Evolutionary conservation across 2,329 filamentous ascomycete species (phyloP), one percentile per base, ranked within the genome.

Genomic region (Colletotrichum sp.): DNA sequence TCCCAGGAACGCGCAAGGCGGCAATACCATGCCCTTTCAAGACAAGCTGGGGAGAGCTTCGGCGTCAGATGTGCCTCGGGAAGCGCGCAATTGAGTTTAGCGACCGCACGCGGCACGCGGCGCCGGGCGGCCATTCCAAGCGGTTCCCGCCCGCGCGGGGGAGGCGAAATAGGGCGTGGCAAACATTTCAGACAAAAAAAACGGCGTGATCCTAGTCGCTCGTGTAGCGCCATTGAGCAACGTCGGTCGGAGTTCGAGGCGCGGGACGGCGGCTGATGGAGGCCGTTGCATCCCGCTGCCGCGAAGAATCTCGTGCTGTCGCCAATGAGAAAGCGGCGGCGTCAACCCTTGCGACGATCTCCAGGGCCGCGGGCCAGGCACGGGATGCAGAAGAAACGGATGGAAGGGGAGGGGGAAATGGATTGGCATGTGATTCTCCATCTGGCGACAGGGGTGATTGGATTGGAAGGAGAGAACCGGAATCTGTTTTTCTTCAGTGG

Each of bases 391-490:
- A 52, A 39, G 43, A 68, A 75, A 48, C 69, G 18, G 22, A 73
- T 64, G 56, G 69, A 67, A 64, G 56, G 43, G 43, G 43, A 52
- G 43, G 43, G 43, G 43, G n/a, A 13, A 10, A 30, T 18, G 8
- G 9, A 72, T 43, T 75, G 32, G 56, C 73, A 75, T 75, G 73
- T 75, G 73, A 75, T 68, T 73, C 64, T 32, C 70, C 62, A 65
- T 72, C 55, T 18, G 28, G 12, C 9, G 43, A 15, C 70, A 72
- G 56, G 70, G 69, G 69, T 52, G 69, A 61, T 52, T 62, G 55
- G 28, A 15, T 16, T 43, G 43, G 43, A 30, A 68, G 66, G 56
- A 62, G 67, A 36, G 22, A 70, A 62, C n/a, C 56, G 67, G 67
- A 70, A 62, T n/a, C 60, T 39, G 1, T 32, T 48, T 30, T 32